These are phyloP conservation scores for Fusarium euwallaceae DNA, from an alignment of 2,329 filamentous ascomycete genomes.

Conservation along the genomic window DNA sequence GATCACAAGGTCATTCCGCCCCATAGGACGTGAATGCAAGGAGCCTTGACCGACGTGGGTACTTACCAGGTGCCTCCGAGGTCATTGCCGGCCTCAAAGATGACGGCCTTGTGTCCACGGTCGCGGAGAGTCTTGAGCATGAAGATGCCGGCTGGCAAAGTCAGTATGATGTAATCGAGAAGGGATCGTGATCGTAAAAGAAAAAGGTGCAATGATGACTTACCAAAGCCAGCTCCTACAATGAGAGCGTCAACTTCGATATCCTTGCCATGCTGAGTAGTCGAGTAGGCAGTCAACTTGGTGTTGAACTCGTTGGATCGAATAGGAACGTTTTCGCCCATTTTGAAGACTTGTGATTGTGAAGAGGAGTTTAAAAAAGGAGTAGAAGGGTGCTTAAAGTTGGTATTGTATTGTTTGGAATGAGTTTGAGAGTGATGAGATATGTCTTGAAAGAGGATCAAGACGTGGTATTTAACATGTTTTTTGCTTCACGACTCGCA, in stretches of 20 bases:
- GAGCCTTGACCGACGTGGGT: not conserved
- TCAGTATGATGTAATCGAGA: not conserved
- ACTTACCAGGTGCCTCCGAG: conserved; percentile 61
- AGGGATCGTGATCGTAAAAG: not conserved
- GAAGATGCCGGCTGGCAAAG: conserved; percentile 59
- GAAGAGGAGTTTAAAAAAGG: not conserved
- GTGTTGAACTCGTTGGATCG: conserved; percentile 56
- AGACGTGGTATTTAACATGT: conserved; percentile 6
- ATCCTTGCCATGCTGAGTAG: conserved; percentile 47
- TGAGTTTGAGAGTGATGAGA: not conserved
- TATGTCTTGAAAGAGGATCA: not conserved
- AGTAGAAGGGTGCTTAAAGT: not conserved
- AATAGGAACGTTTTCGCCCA: conserved; percentile 40
- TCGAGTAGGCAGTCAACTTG: conserved; percentile 55
- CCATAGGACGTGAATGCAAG: not conserved
- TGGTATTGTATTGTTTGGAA: not conserved
- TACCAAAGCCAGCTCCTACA: conserved; percentile 61
- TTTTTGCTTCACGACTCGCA: not conserved
- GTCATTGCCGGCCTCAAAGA: conserved; percentile 66
- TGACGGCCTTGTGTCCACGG: conserved; percentile 60
- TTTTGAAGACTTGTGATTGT: conserved; percentile 10
- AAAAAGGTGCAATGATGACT: conserved; percentile 3
- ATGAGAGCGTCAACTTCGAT: conserved; percentile 60
- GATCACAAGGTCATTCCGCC: not conserved
- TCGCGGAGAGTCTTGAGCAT: conserved; percentile 66